phyloP scores from a whole-genome alignment of 495 filamentous ascomycete species.

The Trichoderma gamsii region DNA sequence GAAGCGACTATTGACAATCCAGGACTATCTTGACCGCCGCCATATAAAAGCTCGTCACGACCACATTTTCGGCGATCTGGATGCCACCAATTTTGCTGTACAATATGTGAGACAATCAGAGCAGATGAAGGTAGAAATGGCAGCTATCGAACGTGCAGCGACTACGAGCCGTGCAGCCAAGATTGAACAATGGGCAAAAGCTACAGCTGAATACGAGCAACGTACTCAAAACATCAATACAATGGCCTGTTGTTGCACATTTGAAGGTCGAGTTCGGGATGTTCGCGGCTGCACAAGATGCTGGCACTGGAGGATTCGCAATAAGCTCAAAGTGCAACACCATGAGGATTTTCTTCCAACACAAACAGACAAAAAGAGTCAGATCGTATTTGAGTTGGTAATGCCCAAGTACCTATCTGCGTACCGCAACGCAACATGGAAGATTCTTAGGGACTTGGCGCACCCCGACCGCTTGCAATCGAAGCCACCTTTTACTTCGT shows the following conservation, averaged over 20 bases:
- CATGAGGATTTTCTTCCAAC: slow-evolving; percentile 45
- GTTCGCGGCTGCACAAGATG: slow-evolving; percentile 32
- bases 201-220: slow-evolving; percentile 34
- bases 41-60: slow-evolving; percentile 3
- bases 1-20: slow-evolving; percentile 41
- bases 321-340: slow-evolving; percentile 30
- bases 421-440: slow-evolving; percentile 24
- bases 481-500: not conserved
- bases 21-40: slow-evolving; percentile 40
- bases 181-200: slow-evolving; percentile 32
- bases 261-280: slow-evolving; percentile 18
- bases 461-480: not conserved
- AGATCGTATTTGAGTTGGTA: slow-evolving; percentile 40
- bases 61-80: slow-evolving; percentile 42
- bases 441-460: not conserved
- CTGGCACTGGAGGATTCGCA: slow-evolving; percentile 23
- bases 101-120: slow-evolving; percentile 34
- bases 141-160: slow-evolving; percentile 30
- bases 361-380: slow-evolving; percentile 23
- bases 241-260: slow-evolving; percentile 21
- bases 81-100: slow-evolving; percentile 36
- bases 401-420: slow-evolving; percentile 31
- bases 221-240: slow-evolving; percentile 32
- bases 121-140: slow-evolving; percentile 26
- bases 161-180: slow-evolving; percentile 26